Evolutionary conservation across 2,329 filamentous ascomycete genomes (phyloP).

Genomic region (Diaporthe humulicola): DNA sequence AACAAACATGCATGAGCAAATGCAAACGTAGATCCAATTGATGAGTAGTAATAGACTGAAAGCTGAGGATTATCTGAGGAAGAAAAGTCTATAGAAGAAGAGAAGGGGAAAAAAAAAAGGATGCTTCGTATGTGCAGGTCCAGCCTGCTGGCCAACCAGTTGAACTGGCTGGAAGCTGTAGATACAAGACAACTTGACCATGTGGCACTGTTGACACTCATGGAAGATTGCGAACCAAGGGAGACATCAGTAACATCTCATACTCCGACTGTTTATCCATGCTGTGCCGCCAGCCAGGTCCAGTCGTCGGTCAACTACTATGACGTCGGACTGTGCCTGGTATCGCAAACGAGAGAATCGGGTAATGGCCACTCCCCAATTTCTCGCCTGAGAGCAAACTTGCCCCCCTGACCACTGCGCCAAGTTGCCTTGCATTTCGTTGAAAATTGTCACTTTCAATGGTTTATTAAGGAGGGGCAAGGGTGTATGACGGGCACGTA

Average conservation of each 20-base stretch:
- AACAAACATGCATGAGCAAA: background rate
- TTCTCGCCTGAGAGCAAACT: slow-evolving; percentile 27
- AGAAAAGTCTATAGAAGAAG: background rate
- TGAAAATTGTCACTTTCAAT: background rate
- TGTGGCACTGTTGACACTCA: slow-evolving; percentile 24
- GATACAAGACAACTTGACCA: background rate
- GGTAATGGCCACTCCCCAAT: slow-evolving; percentile 32
- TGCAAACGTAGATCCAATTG: no score
- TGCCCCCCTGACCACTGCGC: slow-evolving; percentile 26
- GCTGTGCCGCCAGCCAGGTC: slow-evolving; percentile 17
- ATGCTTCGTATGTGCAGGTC: slow-evolving; percentile 14
- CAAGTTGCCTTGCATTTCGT: slow-evolving; percentile 15
- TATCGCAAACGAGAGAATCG: slow-evolving; percentile 26
- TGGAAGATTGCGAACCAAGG: background rate
- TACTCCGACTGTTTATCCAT: background rate
- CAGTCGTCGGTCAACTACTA: slow-evolving; percentile 24
- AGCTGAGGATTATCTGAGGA: background rate
- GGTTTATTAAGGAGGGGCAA: background rate
- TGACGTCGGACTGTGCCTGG: slow-evolving; percentile 22
- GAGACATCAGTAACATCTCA: background rate
- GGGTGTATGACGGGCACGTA: background rate
- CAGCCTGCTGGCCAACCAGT: slow-evolving; percentile 23
- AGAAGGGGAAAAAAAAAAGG: background rate
- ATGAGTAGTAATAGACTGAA: background rate
- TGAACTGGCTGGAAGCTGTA: slow-evolving; percentile 15